Base-by-base conservation (phyloP, 2,329 filamentous ascomycete species). In the Colletotrichum godetiae region DNA sequence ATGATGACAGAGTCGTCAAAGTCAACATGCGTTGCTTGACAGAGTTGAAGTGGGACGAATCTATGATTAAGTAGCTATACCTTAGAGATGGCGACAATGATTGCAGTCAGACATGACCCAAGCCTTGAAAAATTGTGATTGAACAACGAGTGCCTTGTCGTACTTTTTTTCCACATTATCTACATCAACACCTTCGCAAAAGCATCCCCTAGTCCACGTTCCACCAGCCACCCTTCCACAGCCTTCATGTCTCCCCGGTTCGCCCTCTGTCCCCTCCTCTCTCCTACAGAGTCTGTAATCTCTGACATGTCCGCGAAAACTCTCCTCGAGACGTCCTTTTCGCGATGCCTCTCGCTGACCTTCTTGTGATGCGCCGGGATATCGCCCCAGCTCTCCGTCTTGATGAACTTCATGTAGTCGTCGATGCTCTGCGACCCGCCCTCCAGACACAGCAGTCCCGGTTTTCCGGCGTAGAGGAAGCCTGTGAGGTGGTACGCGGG, bases 291-390 rank as follows among this genome's bases (percentile, higher is more conserved):
- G 65, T 88, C 87, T 2, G 88, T 89, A 42, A 92, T 89, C 75
- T 90, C 88, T 29, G 82, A 82, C 86, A 93, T 92, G 35, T 88
- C 88, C 6, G 76, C 74, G 74, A 92, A 88, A 3, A 85, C 86
- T 24, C 87, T 80, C 35, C 72, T 63, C 15, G 82, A 72, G 2
- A 74, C 58, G 3, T 77, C 78, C 0, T 77, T 76, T 77, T 90
- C 87, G 1, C 88, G 78, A 69, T 84, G 85, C 11, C 87, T 79
- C 81, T 91, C 90, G 77, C 87, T 90, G 49, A 91, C 89, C 76
- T 91, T 91, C 75, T 91, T 91, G 74, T 91, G 90, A 70, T 90
- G 85, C 22, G 88, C 84, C 0, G 90, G 90, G 6, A 91, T 91
- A 78, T 91, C 89, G 0, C 88, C 87, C 90, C 90, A 91, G 66